Percentiles rank a stretch among this genome's conserved stretches.
phyloP scores from a whole-genome alignment of 2,329 filamentous ascomycete genomes.

The Cladosporium sp. region DNA sequence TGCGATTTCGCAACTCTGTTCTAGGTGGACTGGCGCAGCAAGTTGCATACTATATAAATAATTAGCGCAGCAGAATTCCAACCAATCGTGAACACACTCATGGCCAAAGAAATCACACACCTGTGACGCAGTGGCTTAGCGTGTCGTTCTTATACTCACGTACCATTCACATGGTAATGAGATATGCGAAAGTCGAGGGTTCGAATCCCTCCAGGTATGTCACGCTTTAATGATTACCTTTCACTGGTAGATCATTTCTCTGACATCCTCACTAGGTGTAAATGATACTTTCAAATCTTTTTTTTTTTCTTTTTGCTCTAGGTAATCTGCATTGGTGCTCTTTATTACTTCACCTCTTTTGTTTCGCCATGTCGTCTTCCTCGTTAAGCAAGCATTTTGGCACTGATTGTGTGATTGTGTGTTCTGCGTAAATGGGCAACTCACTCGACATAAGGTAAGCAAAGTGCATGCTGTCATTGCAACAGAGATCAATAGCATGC shows the following conservation, averaged over 20 bases:
- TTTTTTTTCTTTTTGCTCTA: background rate
- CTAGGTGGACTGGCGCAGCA: no score
- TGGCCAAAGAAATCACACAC: constrained; percentile 8
- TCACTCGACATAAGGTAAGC: no score
- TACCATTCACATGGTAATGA: background rate
- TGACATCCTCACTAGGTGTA: constrained; percentile 14
- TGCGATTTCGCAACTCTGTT: no score
- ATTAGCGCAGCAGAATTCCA: background rate
- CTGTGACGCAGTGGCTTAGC: constrained; percentile 20
- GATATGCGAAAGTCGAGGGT: constrained; percentile 21
- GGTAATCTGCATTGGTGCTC: background rate
- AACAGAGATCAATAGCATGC: no score
- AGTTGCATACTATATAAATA: background rate
- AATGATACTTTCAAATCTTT: constrained; percentile 9
- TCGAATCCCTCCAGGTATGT: constrained; percentile 18
- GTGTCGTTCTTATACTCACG: constrained; percentile 19
- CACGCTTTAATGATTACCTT: background rate
- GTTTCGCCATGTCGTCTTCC: no score
- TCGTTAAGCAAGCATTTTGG: no score
- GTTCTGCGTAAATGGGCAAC: no score
- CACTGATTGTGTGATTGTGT: no score
- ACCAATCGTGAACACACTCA: constrained; percentile 1
- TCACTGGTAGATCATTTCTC: constrained; percentile 5
- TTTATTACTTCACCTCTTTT: no score
- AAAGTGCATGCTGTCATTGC: no score